Evolutionary conservation across 2,329 filamentous ascomycete species (phyloP), one percentile per base, ranked within the genome.

Genomic region (Claviceps spartinae): DNA sequence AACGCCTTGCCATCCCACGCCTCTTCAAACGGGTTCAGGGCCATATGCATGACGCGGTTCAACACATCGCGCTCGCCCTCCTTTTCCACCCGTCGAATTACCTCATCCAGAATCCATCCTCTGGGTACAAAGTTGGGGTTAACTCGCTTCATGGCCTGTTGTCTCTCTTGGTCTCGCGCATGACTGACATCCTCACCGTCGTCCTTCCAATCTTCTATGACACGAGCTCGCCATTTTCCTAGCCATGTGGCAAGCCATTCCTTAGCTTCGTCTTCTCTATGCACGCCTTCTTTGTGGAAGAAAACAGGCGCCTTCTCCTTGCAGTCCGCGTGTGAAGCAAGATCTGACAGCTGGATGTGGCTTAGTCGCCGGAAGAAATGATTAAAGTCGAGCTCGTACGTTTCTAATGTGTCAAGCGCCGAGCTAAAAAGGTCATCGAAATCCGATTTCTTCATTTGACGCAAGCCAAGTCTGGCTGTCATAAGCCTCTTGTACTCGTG

Each of bases 121-220:
- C 89, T 79, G 0, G 93, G 88, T 0, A 96, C 74, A 62, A 98
- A 98, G 70, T 87, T 95, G 2, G 93, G 93, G 63, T 98, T 98
- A 22, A 90, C 85, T 26, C 71, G 74, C 70, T 86, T 88, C 93
- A 97, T 97, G 13, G 78, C 79, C 34, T 63, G 67, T 54, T 82
- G 78, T 55, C 91, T 76, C 60, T 84, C 78, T 3, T 69, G 71
- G 47, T 94, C 83, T 16, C 65, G 61, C 1, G 64, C 70, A 2
- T 64, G 63, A 0, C 67, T 63, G 11, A 70, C 59, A 30, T 44
- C 55, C 2, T 63, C 65, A 1, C 68, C 68, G 3, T 72, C 72
- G 6, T 73, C 72, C 3, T 77, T 77, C 88, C 87, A 95, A 61
- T 95, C 88, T 60, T 91, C 83, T 5, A 82, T 64, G 0, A 90